Evolutionary conservation across 257 asterid genomes (phyloP).

Genomic region (Echium plantagineum): DNA sequence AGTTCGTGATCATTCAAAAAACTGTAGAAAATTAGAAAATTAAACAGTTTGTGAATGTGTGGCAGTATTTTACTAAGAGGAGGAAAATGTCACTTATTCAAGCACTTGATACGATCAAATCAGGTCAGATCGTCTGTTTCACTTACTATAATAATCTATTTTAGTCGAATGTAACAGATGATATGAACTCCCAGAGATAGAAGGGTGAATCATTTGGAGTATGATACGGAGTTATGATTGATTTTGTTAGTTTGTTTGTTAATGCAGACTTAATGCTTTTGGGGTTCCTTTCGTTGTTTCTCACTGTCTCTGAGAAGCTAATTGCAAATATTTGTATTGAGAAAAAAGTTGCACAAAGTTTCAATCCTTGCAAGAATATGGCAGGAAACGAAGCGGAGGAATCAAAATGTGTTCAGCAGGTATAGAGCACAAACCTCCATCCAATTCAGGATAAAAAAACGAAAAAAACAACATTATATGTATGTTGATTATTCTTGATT

Average conservation of each 20-base stretch:
- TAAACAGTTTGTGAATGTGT: background rate
- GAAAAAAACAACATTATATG: too few relatives aligned
- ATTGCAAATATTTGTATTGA: constrained; percentile 50
- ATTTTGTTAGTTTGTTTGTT: background rate
- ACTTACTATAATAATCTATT: too few relatives aligned
- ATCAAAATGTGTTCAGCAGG: constrained; percentile 40
- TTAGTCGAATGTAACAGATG: too few relatives aligned
- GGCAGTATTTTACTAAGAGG: constrained; percentile 49
- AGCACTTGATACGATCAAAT: constrained; percentile 47
- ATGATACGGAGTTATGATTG: too few relatives aligned
- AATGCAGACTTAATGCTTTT: constrained; percentile 58
- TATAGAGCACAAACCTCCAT: background rate
- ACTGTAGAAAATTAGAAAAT: too few relatives aligned
- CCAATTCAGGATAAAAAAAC: too few relatives aligned
- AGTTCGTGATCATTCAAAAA: background rate
- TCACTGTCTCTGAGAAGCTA: constrained; percentile 37
- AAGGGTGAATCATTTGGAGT: too few relatives aligned
- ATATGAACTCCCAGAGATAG: too few relatives aligned
- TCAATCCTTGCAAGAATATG: constrained; percentile 48
- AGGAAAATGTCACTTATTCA: constrained; percentile 39
- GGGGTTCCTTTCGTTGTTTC: constrained; percentile 64
- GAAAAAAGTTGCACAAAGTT: constrained; percentile 24
- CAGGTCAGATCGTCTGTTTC: constrained; percentile 24
- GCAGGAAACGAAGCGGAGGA: constrained; percentile 25
- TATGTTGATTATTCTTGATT: background rate